A percentile compares a stretch with the other conserved stretches of the same genome.
Evolutionary conservation across 108 stramenopile genomes (phyloP).

Genomic region (Skeletonema grethae): DNA sequence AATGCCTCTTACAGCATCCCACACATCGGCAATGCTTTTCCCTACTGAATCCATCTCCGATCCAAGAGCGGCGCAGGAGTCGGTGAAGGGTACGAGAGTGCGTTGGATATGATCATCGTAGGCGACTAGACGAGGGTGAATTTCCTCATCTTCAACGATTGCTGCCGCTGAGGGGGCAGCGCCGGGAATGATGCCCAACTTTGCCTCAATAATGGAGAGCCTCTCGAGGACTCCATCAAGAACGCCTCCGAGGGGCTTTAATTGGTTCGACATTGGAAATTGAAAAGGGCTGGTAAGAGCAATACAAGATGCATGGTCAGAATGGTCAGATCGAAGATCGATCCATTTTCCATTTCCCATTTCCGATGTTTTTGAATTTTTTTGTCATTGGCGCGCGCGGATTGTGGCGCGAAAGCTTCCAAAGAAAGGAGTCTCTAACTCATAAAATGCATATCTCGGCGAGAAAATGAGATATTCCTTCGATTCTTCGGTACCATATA

Average conservation of each 20-base stretch:
- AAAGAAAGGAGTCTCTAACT: no score
- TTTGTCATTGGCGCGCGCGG: no score
- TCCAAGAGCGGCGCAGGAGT: conserved; percentile 70
- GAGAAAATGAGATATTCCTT: no score
- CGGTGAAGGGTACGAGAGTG: conserved; percentile 65
- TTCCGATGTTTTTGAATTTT: no score
- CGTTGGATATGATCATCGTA: conserved; percentile 69
- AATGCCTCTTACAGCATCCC: conserved; percentile 64
- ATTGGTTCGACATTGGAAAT: conserved; percentile 32
- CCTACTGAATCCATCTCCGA: conserved; percentile 63
- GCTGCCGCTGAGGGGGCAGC: conserved; percentile 18
- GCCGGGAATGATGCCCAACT: conserved; percentile 30
- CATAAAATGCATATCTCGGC: no score
- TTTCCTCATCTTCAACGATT: conserved; percentile 45
- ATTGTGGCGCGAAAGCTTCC: no score
- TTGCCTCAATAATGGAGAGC: conserved; percentile 29
- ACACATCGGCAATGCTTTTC: conserved; percentile 46
- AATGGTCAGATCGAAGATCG: no score
- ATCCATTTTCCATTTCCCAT: no score
- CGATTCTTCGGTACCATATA: no score
- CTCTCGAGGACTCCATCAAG: conserved; percentile 40
- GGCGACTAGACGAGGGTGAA: conserved; percentile 62
- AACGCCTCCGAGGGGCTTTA: conserved; percentile 39
- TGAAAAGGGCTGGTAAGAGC: neutral
- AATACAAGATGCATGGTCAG: no score